phyloP scores from a whole-genome alignment of 352 stramenopile genomes.

The Pythium phragmitis region DNA sequence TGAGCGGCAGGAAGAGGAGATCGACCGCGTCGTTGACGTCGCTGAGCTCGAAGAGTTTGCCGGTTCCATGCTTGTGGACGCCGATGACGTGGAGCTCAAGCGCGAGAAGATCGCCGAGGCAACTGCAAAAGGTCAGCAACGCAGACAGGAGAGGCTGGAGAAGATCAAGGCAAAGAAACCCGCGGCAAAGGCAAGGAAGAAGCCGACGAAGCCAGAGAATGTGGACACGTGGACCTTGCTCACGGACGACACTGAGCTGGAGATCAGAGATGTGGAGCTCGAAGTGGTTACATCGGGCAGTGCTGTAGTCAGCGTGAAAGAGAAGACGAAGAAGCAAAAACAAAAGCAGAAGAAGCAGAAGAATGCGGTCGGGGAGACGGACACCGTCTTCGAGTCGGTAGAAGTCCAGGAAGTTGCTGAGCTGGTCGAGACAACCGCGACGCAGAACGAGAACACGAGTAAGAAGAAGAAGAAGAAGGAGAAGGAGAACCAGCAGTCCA shows the following conservation, averaged over 20 bases:
- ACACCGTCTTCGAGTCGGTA: not conserved
- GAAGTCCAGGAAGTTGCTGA: conserved; percentile 8
- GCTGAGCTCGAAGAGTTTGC: conserved; percentile 22
- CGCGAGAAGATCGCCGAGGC: conserved; percentile 7
- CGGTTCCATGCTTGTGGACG: conserved; percentile 28
- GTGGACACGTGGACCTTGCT: conserved; percentile 7
- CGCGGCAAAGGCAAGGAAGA: conserved; percentile 13
- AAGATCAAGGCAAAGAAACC: conserved; percentile 19
- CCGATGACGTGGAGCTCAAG: conserved; percentile 21
- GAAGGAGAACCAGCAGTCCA: too few species aligned
- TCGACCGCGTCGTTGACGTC: conserved; percentile 23
- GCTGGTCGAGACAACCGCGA: conserved; percentile 2
- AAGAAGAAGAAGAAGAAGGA: not conserved
- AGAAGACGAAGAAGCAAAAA: conserved; percentile 11
- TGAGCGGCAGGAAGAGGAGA: conserved; percentile 23
- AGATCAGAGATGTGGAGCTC: conserved; percentile 16
- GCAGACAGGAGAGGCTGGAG: conserved; percentile 17
- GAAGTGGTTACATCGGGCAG: conserved; percentile 6
- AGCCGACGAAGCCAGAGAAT: conserved; percentile 18
- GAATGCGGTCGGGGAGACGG: conserved; percentile 8
- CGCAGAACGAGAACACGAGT: not conserved
- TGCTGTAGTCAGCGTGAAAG: conserved; percentile 16
- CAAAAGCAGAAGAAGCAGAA: conserved; percentile 16
- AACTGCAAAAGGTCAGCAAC: not conserved
- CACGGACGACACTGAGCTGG: conserved; percentile 13